These are phyloP conservation scores for Arabidopsis arenosa DNA, from an alignment of 345 rosid genomes.

Conservation along the genomic window DNA sequence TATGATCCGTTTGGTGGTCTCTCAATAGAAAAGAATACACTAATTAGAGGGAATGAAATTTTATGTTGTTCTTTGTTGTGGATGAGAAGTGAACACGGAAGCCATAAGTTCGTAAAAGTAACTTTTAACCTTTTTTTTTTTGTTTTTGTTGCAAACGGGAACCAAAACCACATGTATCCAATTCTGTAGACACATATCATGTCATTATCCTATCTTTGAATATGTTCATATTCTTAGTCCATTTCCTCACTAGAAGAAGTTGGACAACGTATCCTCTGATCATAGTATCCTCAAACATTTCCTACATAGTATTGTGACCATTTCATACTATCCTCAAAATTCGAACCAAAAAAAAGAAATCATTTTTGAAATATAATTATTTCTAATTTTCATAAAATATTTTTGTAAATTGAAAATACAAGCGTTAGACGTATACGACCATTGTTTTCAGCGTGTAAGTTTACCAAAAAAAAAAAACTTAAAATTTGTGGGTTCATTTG, in stretches of 20 bases:
- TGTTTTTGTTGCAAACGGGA: constrained; percentile 8
- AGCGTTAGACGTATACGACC: not conserved
- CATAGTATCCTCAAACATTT: constrained; percentile 3
- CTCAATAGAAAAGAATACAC: constrained; percentile 4
- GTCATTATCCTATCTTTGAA: constrained; percentile 14
- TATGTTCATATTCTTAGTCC: constrained; percentile 36
- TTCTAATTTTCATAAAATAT: not conserved
- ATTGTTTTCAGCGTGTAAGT: not conserved
- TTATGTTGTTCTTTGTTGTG: constrained; percentile 20
- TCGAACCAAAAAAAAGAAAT: not conserved
- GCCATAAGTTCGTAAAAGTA: constrained; percentile 24
- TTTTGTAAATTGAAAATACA: not conserved
- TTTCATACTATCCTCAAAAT: no score
- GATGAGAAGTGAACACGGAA: constrained; percentile 33
- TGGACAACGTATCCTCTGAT: not conserved
- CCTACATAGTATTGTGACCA: not conserved
- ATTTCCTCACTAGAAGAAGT: constrained; percentile 9
- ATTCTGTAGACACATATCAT: constrained; percentile 23
- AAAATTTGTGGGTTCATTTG: not conserved
- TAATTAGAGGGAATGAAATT: constrained; percentile 12
- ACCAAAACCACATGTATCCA: constrained; percentile 29
- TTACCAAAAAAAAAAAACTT: not conserved
- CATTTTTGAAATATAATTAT: not conserved
- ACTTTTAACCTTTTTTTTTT: not conserved
- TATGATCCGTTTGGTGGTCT: constrained; percentile 8